phyloP scores from a whole-genome alignment of 2,329 filamentous ascomycete species.

The Phialemoniopsis sp. region DNA sequence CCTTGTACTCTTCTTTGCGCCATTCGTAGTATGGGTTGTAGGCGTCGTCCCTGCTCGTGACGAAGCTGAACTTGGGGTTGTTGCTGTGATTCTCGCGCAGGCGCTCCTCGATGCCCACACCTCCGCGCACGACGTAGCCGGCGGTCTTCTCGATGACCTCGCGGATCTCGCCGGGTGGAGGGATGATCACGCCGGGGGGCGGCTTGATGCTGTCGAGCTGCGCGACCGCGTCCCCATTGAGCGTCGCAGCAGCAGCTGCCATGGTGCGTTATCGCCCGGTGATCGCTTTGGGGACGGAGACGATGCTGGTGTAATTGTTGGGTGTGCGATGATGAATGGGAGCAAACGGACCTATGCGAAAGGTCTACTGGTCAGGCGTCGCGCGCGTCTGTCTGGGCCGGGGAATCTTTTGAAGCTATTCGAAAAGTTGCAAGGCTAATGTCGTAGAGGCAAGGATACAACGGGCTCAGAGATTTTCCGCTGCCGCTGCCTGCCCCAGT shows the following conservation, averaged over 20 bases:
- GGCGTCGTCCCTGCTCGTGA: constrained; percentile 74
- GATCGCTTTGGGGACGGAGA: constrained; percentile 10
- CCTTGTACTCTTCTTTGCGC: constrained; percentile 81
- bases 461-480: too few relatives aligned
- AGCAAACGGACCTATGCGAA: background rate
- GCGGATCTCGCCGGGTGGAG: constrained; percentile 80
- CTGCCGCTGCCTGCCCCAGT: too few relatives aligned
- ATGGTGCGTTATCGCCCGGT: constrained; percentile 18
- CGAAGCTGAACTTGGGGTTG: constrained; percentile 90
- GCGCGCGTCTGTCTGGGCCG: background rate
- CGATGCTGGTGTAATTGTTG: constrained; percentile 14
- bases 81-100: constrained; percentile 79
- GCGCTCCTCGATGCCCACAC: constrained; percentile 70
- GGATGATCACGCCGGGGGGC: constrained; percentile 79
- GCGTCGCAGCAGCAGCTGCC: constrained; percentile 28
- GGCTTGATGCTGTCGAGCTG: constrained; percentile 68
- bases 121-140: constrained; percentile 75
- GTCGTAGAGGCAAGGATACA: too few relatives aligned
- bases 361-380: background rate
- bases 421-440: too few relatives aligned
- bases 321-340: constrained; percentile 3
- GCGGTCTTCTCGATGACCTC: constrained; percentile 88
- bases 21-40: constrained; percentile 89
- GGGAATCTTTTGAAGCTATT: too few relatives aligned
- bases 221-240: constrained; percentile 44